Percentiles rank a stretch among this genome's conserved stretches.
These are phyloP conservation scores for Murraya koenigii DNA, from an alignment of 345 rosid species.

Conservation along the genomic window DNA sequence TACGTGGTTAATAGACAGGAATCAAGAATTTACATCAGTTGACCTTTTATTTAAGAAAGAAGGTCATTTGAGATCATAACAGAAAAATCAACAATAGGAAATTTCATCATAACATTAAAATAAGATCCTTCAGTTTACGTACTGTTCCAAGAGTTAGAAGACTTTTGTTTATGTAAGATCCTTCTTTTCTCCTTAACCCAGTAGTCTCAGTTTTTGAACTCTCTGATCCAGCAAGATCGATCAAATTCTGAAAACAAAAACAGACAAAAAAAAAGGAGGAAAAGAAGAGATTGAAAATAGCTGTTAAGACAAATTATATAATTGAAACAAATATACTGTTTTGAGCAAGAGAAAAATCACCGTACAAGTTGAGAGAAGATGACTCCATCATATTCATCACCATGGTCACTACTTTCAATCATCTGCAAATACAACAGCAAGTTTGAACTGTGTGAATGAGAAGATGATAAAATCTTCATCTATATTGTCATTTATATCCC, in stretches of 20 bases:
- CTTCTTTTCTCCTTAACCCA: constrained; percentile 96
- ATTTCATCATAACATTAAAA: not conserved
- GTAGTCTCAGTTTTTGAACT: constrained; percentile 99
- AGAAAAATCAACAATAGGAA: constrained; percentile 7
- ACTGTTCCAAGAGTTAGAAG: constrained; percentile 99
- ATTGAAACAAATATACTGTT: constrained; percentile 6
- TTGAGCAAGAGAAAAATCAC: constrained; percentile 14
- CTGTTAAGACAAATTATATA: constrained; percentile 5
- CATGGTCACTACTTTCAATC: constrained; percentile 94
- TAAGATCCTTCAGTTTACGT: constrained; percentile 26
- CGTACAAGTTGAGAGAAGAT: constrained; percentile 97
- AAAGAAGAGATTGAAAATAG: constrained; percentile 12
- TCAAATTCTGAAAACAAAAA: constrained; percentile 65
- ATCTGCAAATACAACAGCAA: constrained; percentile 56
- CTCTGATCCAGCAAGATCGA: constrained; percentile 99
- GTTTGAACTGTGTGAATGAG: constrained; percentile 6
- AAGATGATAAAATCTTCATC: not conserved
- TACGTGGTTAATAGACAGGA: not conserved
- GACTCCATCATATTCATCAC: constrained; percentile 98
- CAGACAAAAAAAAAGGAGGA: not conserved
- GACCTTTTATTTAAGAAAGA: not conserved
- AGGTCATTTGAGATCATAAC: not conserved
- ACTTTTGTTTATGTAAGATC: constrained; percentile 98
- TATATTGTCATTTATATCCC: not conserved
- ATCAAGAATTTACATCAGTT: constrained; percentile 2